Evolutionary conservation across 2,329 filamentous ascomycete species (phyloP).

Genomic region (Colletotrichum zoysiae): DNA sequence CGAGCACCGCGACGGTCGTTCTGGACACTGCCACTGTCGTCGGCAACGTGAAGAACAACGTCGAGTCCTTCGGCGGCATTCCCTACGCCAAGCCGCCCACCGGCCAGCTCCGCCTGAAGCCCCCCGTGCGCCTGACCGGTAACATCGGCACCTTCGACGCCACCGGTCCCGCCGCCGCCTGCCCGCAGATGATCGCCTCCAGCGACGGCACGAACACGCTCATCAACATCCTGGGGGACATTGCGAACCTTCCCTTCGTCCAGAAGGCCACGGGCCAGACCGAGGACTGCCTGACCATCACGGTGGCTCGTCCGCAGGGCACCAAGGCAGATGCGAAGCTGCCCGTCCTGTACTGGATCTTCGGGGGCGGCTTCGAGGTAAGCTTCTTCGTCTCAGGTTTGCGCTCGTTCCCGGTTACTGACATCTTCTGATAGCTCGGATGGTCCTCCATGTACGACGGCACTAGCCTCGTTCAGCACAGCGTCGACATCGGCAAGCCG

Average conservation of each 20-base stretch:
- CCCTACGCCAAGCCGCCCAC: conserved; percentile 73
- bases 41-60: conserved; percentile 44
- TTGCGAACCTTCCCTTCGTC: conserved; percentile 60
- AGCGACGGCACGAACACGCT: conserved; percentile 45
- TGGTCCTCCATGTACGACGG: conserved; percentile 54
- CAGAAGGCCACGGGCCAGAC: conserved; percentile 56
- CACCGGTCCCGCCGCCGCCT: conserved; percentile 61
- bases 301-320: conserved; percentile 60
- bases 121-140: conserved; percentile 64
- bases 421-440: conserved; percentile 43
- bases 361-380: conserved; percentile 62
- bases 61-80: conserved; percentile 73
- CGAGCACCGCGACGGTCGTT: conserved; percentile 37
- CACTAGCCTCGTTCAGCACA: conserved; percentile 49
- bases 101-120: conserved; percentile 69
- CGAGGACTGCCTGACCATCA: conserved; percentile 66
- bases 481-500: conserved; percentile 61
- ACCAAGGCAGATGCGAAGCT: conserved; percentile 58
- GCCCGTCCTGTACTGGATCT: conserved; percentile 70
- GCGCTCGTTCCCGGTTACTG: neutral
- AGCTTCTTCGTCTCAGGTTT: neutral
- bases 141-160: conserved; percentile 66
- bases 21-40: conserved; percentile 44
- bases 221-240: conserved; percentile 52
- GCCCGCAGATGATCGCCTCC: conserved; percentile 67